Conservation (phyloP, 2,329 filamentous ascomycete genomes). For the Tolypocladium paradoxum region DNA sequence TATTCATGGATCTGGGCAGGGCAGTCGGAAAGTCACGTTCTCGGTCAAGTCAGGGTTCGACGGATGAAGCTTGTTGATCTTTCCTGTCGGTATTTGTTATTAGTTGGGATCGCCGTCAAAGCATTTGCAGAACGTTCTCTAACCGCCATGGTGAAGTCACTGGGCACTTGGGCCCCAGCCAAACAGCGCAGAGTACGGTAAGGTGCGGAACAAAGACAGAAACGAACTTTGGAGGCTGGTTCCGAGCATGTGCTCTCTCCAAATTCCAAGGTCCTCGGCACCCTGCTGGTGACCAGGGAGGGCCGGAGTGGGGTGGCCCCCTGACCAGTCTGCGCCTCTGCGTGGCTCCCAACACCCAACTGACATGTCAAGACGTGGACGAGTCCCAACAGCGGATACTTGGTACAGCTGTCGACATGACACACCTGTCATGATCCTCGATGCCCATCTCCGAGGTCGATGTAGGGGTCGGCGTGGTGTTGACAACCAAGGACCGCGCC, state of each 20-base stretch:
- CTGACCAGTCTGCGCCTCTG: neutral
- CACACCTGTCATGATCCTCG: neutral
- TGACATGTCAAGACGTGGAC: neutral
- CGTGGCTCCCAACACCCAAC: neutral
- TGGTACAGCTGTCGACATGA: neutral
- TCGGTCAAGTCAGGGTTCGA: neutral
- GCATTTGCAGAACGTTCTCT: neutral
- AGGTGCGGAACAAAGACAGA: neutral
- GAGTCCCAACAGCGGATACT: neutral
- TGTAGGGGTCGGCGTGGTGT: neutral
- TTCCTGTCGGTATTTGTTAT: no score
- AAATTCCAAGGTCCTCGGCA: neutral
- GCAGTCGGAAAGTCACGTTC: neutral
- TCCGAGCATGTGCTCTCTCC: neutral
- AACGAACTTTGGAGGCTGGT: neutral
- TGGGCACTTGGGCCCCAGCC: neutral
- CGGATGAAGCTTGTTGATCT: neutral
- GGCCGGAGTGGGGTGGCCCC: neutral
- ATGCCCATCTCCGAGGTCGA: neutral
- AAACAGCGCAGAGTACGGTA: no score
- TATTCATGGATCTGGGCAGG: neutral
- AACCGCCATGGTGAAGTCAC: no score
- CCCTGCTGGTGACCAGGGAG: neutral
- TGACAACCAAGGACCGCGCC: neutral
- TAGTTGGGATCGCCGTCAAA: neutral